Percentiles rank a stretch among this genome's conserved stretches.
Conservation (phyloP, 305 asterid genomes). For the Petunia hybrid region DNA sequence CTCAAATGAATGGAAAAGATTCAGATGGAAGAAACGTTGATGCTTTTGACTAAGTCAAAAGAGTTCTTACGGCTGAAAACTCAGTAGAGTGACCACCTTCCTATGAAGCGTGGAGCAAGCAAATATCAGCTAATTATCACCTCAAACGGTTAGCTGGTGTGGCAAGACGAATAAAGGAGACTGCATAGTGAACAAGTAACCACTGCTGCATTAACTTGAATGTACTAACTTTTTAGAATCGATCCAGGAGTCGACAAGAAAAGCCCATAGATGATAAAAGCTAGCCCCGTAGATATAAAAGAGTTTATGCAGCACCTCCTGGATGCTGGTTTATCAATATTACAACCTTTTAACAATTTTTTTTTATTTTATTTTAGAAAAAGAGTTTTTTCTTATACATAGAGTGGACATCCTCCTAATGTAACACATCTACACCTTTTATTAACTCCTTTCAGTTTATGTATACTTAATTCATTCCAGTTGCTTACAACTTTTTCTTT, state of each 20-base stretch:
- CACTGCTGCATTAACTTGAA: neutral
- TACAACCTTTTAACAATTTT: too few species aligned
- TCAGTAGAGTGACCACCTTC: neutral
- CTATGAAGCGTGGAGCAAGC: neutral
- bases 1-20: neutral
- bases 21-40: neutral
- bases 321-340: too few species aligned
- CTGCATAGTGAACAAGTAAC: neutral
- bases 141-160: neutral
- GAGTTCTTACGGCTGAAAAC: neutral
- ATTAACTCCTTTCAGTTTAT: neutral
- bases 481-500: neutral
- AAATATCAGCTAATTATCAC: neutral
- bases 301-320: too few species aligned
- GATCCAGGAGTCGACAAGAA: neutral
- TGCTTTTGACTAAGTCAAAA: neutral
- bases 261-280: neutral
- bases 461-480: neutral
- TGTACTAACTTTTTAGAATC: neutral
- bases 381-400: neutral
- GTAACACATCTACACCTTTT: neutral
- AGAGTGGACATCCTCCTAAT: neutral
- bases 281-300: too few species aligned
- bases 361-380: too few species aligned
- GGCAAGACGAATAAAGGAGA: conserved; percentile 15